Conservation (phyloP, 1,139 yeast genomes). For the Keqinozyma sinolaborantium region DNA sequence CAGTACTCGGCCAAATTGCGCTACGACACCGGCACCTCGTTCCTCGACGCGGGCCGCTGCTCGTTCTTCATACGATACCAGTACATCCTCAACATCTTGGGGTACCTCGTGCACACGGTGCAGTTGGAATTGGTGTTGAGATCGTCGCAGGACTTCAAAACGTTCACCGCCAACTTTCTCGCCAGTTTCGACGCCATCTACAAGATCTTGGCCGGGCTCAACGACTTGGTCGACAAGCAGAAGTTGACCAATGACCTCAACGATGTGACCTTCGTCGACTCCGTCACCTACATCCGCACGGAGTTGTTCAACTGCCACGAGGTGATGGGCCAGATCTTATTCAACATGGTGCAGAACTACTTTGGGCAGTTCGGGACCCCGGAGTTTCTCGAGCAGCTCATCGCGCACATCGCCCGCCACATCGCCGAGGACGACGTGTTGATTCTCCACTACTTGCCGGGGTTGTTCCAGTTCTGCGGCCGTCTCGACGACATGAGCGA, state of each 20-base stretch:
- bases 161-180: constrained; percentile 38
- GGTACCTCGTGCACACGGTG: constrained; percentile 45
- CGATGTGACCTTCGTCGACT: constrained; percentile 49
- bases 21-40: constrained; percentile 48
- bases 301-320: constrained; percentile 70
- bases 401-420: constrained; percentile 24
- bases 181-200: constrained; percentile 59
- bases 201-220: constrained; percentile 47
- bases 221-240: constrained; percentile 66
- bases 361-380: constrained; percentile 26
- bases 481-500: constrained; percentile 18
- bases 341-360: constrained; percentile 42
- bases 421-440: constrained; percentile 60
- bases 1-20: constrained; percentile 39
- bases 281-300: constrained; percentile 56
- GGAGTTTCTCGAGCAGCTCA: constrained; percentile 33
- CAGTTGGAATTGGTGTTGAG: constrained; percentile 22
- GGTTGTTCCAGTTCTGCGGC: constrained; percentile 44
- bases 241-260: constrained; percentile 39
- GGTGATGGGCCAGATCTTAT: constrained; percentile 61
- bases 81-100: constrained; percentile 66
- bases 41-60: constrained; percentile 69
- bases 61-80: constrained; percentile 66
- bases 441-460: constrained; percentile 63
- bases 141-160: constrained; percentile 12